Evolutionary conservation across 1,284 basidiomycete genomes (phyloP).

Genomic region (Xanthoconium separans): DNA sequence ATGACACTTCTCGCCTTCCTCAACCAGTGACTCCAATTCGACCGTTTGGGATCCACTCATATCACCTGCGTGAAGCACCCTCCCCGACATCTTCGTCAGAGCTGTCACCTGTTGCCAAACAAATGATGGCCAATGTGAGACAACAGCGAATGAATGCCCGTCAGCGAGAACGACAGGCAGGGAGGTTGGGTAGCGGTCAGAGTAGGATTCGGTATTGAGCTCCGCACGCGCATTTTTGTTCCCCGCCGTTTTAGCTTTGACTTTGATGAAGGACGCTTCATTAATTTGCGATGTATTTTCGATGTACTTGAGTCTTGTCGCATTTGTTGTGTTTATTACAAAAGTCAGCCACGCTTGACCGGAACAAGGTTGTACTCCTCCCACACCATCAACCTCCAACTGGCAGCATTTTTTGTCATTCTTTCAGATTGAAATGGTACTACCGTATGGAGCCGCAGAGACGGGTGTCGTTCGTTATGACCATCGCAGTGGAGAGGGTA

Average conservation of each 20-base stretch:
- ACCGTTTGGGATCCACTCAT: constrained; percentile 34
- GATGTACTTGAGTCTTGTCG: no score
- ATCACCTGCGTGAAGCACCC: constrained; percentile 34
- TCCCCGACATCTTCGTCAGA: constrained; percentile 74
- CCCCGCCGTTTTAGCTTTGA: constrained; percentile 10
- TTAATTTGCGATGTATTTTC: constrained; percentile 19
- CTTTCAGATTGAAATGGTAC: constrained; percentile 51
- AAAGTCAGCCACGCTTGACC: no score
- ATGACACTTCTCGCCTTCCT: constrained; percentile 31
- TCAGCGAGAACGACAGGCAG: constrained; percentile 32
- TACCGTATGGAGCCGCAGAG: constrained; percentile 57
- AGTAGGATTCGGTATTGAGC: constrained; percentile 30
- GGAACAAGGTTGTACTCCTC: neutral
- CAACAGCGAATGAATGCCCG: constrained; percentile 53
- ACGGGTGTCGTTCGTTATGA: constrained; percentile 4
- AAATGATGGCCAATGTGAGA: constrained; percentile 65
- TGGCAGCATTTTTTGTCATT: no score
- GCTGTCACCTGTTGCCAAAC: constrained; percentile 61
- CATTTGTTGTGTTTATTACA: no score
- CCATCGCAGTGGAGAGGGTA: constrained; percentile 36
- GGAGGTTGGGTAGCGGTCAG: constrained; percentile 32
- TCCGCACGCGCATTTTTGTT: constrained; percentile 5
- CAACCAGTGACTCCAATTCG: constrained; percentile 31
- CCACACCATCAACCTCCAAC: no score
- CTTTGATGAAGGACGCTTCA: constrained; percentile 8